Percentiles rank a stretch among this genome's conserved stretches.
Conservation (phyloP, 1,139 yeast genomes). For the Hemisphaericaspora xylanilytica region DNA sequence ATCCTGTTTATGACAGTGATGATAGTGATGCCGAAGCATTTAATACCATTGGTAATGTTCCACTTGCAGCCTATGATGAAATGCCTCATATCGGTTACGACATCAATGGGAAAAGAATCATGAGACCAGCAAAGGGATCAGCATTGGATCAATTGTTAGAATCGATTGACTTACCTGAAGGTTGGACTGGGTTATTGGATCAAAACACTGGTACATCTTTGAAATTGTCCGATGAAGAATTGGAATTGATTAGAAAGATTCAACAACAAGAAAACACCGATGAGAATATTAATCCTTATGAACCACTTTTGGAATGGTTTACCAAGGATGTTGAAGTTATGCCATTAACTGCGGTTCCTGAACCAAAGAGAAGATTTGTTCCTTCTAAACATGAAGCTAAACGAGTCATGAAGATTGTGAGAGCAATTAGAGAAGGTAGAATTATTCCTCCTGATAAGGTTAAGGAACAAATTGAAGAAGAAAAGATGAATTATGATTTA, state of each 20-base stretch:
- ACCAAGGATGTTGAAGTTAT: slow-evolving; percentile 80
- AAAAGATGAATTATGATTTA: slow-evolving; percentile 61
- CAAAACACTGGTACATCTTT: slow-evolving; percentile 86
- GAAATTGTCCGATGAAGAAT: slow-evolving; percentile 84
- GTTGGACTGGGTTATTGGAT: slow-evolving; percentile 97
- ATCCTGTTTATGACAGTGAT: slow-evolving; percentile 90
- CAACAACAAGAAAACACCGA: slow-evolving; percentile 84
- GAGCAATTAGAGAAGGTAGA: slow-evolving; percentile 94
- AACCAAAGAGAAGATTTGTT: slow-evolving; percentile 94
- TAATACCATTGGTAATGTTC: slow-evolving; percentile 92
- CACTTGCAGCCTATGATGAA: slow-evolving; percentile 90
- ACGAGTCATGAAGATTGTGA: slow-evolving; percentile 92
- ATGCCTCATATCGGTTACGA: slow-evolving; percentile 98
- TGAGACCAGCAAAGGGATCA: slow-evolving; percentile 97
- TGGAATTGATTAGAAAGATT: slow-evolving; percentile 82
- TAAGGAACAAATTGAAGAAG: slow-evolving; percentile 50
- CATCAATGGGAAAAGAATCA: slow-evolving; percentile 93
- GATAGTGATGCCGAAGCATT: slow-evolving; percentile 83
- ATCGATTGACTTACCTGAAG: slow-evolving; percentile 89
- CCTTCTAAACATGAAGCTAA: slow-evolving; percentile 97
- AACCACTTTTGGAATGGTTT: slow-evolving; percentile 95
- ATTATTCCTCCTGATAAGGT: slow-evolving; percentile 71
- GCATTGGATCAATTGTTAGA: slow-evolving; percentile 90
- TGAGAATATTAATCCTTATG: slow-evolving; percentile 81
- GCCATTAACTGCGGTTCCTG: slow-evolving; percentile 93